These are phyloP conservation scores for Rhamnella rubrinervis DNA, from an alignment of 331 rosid species.

Conservation along the genomic window DNA sequence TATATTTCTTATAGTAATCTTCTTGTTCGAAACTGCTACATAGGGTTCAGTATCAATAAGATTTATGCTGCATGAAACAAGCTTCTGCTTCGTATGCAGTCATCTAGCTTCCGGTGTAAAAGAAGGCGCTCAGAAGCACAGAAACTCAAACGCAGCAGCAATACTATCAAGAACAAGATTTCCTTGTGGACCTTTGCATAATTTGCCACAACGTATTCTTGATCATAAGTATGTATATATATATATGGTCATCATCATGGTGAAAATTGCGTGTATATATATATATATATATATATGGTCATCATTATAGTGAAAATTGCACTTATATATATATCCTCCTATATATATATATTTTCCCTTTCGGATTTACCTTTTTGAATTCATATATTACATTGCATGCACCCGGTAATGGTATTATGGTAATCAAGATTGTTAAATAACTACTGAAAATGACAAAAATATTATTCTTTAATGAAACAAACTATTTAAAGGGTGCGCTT, in stretches of 20 bases:
- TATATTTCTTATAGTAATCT: neutral
- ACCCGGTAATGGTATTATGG: too few species aligned
- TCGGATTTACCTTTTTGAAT: too few species aligned
- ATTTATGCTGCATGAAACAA: constrained; percentile 16
- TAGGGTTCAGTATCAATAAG: constrained; percentile 22
- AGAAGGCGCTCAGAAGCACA: constrained; percentile 5
- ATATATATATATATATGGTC: too few species aligned
- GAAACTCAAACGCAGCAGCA: constrained; percentile 3
- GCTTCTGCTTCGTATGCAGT: constrained; percentile 22
- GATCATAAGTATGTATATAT: constrained; percentile 12
- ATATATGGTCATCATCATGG: neutral
- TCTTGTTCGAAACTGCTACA: neutral
- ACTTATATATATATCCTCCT: too few species aligned
- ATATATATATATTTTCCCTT: too few species aligned
- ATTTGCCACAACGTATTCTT: constrained; percentile 11
- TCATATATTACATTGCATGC: too few species aligned
- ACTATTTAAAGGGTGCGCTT: too few species aligned
- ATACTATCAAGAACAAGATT: constrained; percentile 15
- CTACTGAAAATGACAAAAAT: too few species aligned
- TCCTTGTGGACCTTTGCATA: neutral
- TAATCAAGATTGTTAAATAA: too few species aligned
- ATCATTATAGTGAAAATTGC: too few species aligned
- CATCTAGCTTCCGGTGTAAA: constrained; percentile 22
- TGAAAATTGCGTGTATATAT: too few species aligned
- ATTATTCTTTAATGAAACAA: too few species aligned